Conservation (phyloP, 192 early-diverging fungal species). For the Coemansia sp. region DNA sequence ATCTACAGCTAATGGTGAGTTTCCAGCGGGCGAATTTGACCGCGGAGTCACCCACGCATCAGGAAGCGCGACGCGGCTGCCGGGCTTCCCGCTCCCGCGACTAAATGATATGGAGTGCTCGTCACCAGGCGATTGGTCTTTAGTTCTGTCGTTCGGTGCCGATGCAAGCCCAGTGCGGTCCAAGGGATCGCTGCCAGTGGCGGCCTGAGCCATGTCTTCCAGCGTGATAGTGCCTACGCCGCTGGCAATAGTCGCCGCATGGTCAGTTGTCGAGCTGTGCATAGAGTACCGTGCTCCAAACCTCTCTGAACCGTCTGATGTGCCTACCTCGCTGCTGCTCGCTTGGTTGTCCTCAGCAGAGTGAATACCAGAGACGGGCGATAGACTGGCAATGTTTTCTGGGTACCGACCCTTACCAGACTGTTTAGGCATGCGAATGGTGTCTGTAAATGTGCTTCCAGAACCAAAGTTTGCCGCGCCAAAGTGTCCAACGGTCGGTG, state of each 20-base stretch:
- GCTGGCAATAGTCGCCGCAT: constrained; percentile 11
- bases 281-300: not conserved
- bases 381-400: not conserved
- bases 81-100: not conserved
- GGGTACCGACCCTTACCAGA: not conserved
- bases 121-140: not conserved
- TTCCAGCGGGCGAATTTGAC: not conserved
- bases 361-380: not conserved
- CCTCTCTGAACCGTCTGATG: not conserved
- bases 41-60: constrained; percentile 3
- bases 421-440: not conserved
- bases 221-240: constrained; percentile 36
- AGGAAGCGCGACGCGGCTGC: constrained; percentile 1
- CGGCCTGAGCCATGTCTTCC: constrained; percentile 28
- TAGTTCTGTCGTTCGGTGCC: not conserved
- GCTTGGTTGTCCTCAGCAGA: not conserved
- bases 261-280: constrained; percentile 9
- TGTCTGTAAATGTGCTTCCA: constrained; percentile 3
- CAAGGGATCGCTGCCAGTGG: not conserved
- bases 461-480: not conserved
- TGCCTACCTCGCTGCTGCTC: not conserved
- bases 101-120: not conserved
- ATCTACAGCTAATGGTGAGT: not conserved
- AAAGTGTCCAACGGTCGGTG: constrained; percentile 12
- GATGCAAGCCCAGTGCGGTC: not conserved